Base-by-base conservation (phyloP, 768 basidiomycete species). In the Mycena venus region DNA sequence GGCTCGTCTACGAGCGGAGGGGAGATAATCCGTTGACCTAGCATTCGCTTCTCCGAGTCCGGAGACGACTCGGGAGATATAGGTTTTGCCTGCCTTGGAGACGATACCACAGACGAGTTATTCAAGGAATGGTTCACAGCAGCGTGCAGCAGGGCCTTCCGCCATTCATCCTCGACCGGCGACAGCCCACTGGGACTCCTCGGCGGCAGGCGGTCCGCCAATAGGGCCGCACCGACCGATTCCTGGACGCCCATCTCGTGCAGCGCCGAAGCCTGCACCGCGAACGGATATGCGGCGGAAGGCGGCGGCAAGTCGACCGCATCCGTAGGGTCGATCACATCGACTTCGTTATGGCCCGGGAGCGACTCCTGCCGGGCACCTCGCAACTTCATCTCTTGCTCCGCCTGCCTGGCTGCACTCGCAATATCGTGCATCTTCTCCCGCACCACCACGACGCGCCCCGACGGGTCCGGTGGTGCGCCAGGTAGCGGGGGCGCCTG, bases 301-400 rank as follows among this genome's bases (percentile, higher is more conserved):
- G 91, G 92, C 7, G 88, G 91, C 0, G 95, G 95, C 38, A 96
- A 80, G 79, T 96, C 95, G 40, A 96, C 95, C 29, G 89, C 89
- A 78, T 96, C 95, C 29, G 95, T 96, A 14, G 95, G 95, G 83
- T 96, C 95, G 77, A 96, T 91, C 66, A 94, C 87, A 77, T 91
- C 86, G 10, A 77, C 66, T 23, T 62, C 80, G 79, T 91, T 88
- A 74, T 88, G 81, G n/a, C 80, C 75, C 64, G 81, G 78, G 70
- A 82, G 80, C 73, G 83, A 84, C 64, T 83, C 90, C 63, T 85
- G 82, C 66, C 85, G 83, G 38, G 85, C 85, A 23, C 86, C 88
- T 27, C 90, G 90, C 36, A 85, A 80, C 77, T 92, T 92, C 80
- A 95, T 85, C 68, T 95, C 93, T 73, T 91, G 88, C 78, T 95